A percentile compares a stretch with the other conserved stretches of the same genome.
Evolutionary conservation across 176 grass and related monocot species (phyloP).

Genomic region (Rhynchospora pubera): DNA sequence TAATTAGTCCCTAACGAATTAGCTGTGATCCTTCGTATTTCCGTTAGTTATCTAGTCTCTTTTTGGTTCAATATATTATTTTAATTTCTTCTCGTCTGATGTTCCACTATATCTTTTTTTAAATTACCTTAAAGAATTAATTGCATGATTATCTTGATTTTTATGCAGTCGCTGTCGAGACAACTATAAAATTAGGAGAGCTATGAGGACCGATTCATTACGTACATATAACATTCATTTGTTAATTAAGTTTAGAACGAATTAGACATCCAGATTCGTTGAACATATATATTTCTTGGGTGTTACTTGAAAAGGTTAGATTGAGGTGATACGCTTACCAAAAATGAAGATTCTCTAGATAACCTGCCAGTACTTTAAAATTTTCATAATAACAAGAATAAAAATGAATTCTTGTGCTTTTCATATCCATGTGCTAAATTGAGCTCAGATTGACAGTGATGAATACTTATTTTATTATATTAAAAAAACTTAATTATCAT

Average conservation of each 20-base stretch:
- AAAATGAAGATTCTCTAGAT: neutral
- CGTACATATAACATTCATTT: neutral
- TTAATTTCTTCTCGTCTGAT: neutral
- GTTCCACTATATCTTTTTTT: neutral
- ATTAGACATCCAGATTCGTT: neutral
- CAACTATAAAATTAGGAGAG: neutral
- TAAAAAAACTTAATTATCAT: neutral
- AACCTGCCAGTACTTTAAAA: neutral
- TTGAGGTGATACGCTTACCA: neutral
- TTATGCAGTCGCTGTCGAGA: neutral
- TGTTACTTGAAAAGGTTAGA: neutral
- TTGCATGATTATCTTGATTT: neutral
- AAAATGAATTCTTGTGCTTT: neutral
- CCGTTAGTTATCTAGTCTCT: neutral
- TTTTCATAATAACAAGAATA: neutral
- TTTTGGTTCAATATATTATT: neutral
- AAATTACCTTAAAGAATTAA: neutral
- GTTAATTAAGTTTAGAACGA: neutral
- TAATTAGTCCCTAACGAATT: neutral
- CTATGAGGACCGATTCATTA: neutral
- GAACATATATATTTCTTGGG: neutral
- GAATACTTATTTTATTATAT: neutral
- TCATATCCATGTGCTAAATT: neutral
- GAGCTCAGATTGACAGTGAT: neutral
- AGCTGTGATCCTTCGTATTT: neutral